Conservation (phyloP, 176 grass and related monocot species). For the Musa troglodytarum region DNA sequence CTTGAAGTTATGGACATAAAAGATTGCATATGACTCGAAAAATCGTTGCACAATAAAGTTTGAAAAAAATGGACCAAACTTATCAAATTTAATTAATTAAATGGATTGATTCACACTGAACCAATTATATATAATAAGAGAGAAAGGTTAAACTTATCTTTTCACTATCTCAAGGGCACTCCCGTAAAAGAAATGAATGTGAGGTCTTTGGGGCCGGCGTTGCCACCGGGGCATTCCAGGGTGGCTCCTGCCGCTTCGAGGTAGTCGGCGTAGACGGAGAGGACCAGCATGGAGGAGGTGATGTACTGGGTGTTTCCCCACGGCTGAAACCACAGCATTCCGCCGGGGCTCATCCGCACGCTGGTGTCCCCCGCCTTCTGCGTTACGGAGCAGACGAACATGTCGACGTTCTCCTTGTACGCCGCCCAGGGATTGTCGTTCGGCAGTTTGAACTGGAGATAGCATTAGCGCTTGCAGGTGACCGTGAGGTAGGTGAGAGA, state of each 20-base stretch:
- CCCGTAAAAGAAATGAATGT: too few species aligned
- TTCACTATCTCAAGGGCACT: too few species aligned
- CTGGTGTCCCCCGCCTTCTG: constrained; percentile 25
- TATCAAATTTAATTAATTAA: too few species aligned
- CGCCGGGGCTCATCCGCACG: constrained; percentile 38
- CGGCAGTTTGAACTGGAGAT: constrained; percentile 13
- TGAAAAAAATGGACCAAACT: too few species aligned
- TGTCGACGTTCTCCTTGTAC: constrained; percentile 26
- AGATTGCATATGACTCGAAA: too few species aligned
- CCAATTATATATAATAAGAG: too few species aligned
- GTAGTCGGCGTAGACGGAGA: constrained; percentile 41
- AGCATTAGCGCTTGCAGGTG: too few species aligned
- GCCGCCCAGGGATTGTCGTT: constrained; percentile 15
- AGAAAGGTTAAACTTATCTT: too few species aligned
- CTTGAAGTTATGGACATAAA: too few species aligned
- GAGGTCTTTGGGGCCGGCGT: neutral
- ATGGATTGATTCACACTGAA: too few species aligned
- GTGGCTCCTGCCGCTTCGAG: neutral
- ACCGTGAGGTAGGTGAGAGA: too few species aligned
- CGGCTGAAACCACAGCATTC: constrained; percentile 35
- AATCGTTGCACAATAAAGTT: too few species aligned
- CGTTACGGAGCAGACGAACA: constrained; percentile 45
- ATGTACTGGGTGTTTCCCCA: constrained; percentile 53
- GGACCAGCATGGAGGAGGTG: constrained; percentile 43
- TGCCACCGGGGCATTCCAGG: constrained; percentile 25